Evolutionary conservation across 1,284 basidiomycete species (phyloP).

Genomic region (Mycosarcoma mackinlayi): DNA sequence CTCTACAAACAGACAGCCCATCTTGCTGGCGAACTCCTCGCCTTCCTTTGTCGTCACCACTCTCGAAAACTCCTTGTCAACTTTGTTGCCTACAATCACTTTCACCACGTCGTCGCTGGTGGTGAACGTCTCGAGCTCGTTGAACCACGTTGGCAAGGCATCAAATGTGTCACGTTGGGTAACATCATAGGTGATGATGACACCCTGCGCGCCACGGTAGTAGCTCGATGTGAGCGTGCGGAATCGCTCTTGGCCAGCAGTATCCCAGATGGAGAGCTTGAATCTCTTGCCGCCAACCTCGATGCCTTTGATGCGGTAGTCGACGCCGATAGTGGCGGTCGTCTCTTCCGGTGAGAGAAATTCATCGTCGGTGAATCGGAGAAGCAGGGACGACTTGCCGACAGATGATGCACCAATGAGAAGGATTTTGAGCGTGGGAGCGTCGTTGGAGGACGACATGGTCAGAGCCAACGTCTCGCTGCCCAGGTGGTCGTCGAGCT

Average conservation of each 20-base stretch:
- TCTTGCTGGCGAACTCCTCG: constrained; percentile 80
- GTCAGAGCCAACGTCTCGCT: too few species aligned
- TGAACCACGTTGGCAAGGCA: constrained; percentile 89
- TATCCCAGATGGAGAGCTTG: constrained; percentile 74
- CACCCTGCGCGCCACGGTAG: constrained; percentile 91
- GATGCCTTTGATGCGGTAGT: constrained; percentile 72
- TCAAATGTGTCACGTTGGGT: constrained; percentile 90
- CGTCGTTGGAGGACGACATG: constrained; percentile 41
- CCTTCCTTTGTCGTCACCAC: constrained; percentile 86
- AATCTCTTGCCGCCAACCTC: constrained; percentile 71
- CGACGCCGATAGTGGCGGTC: constrained; percentile 84
- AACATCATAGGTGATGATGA: constrained; percentile 95
- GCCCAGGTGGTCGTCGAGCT: too few species aligned
- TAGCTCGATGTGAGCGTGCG: constrained; percentile 90
- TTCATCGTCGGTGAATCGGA: constrained; percentile 95
- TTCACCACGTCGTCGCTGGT: constrained; percentile 79
- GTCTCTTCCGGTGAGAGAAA: constrained; percentile 95
- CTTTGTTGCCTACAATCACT: constrained; percentile 93
- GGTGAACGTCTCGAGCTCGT: constrained; percentile 93
- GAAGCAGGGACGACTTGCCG: constrained; percentile 83
- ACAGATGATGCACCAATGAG: constrained; percentile 85
- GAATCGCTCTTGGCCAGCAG: constrained; percentile 67
- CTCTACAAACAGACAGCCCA: constrained; percentile 87
- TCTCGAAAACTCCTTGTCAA: constrained; percentile 89
- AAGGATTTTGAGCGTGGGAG: constrained; percentile 71